These are phyloP conservation scores for Aspergillus aculeatinus DNA, from an alignment of 2,329 filamentous ascomycete species.

Conservation along the genomic window DNA sequence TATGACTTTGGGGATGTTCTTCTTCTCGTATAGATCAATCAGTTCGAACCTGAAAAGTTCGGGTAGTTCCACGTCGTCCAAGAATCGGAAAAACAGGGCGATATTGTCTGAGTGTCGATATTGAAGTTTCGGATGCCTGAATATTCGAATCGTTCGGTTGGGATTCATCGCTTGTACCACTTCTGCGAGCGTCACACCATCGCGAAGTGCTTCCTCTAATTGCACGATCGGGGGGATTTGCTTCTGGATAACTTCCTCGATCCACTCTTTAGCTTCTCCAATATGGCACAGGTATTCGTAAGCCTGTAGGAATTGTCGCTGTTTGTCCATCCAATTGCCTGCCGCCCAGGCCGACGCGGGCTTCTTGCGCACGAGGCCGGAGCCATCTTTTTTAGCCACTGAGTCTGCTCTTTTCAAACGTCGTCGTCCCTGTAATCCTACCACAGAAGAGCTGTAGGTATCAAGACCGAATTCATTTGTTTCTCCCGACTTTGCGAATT, in stretches of 20 bases:
- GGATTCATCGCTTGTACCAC: slow-evolving; percentile 87
- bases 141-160: slow-evolving; percentile 74
- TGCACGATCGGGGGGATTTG: slow-evolving; percentile 89
- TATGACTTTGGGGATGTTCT: slow-evolving; percentile 98
- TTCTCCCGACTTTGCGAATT: slow-evolving; percentile 71
- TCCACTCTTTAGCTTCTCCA: slow-evolving; percentile 98
- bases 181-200: slow-evolving; percentile 92
- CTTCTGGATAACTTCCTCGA: slow-evolving; percentile 84
- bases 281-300: slow-evolving; percentile 99
- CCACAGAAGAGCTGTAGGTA: slow-evolving; percentile 77
- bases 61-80: slow-evolving; percentile 86
- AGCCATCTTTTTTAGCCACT: slow-evolving; percentile 50
- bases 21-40: slow-evolving; percentile 98
- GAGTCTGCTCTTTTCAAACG: slow-evolving; percentile 71
- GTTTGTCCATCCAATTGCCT: slow-evolving; percentile 98
- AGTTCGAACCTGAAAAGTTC: slow-evolving; percentile 96
- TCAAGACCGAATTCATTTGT: slow-evolving; percentile 79
- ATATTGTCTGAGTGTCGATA: slow-evolving; percentile 98
- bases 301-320: slow-evolving; percentile 90
- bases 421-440: slow-evolving; percentile 79
- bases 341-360: slow-evolving; percentile 71
- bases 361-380: slow-evolving; percentile 48
- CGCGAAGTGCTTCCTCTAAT: slow-evolving; percentile 84
- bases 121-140: slow-evolving; percentile 79
- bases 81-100: slow-evolving; percentile 88